Evolutionary conservation across 2,329 filamentous ascomycete genomes (phyloP), one percentile per base, ranked within the genome.

Genomic region (Fusarium tuaranense): DNA sequence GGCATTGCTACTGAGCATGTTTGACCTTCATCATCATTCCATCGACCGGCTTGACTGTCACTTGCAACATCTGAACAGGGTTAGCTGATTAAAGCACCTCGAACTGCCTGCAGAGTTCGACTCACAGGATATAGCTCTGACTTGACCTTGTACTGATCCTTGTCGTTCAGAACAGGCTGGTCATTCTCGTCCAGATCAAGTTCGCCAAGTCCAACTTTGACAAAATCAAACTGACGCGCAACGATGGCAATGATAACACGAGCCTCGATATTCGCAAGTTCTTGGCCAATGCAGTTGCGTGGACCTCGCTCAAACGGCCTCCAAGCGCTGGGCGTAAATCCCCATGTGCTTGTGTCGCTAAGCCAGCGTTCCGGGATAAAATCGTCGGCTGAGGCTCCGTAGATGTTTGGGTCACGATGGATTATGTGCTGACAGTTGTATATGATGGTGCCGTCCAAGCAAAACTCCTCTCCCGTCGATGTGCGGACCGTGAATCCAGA

Each of bases 401-500:
- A 59, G 34, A 59, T 7, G 16, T n/a, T 69, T 16, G 64, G 66
- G 65, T 84, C 81, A 34, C 80, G 78, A 44, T 86, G 84, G 55
- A 83, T 83, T 18, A 82, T 62, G n/a, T 68, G 74, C 7, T 78
- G 70, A 68, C 80, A 81, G 62, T 79, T 74, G 71, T 84, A 84
- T 16, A 86, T 61, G 20, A 85, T 68, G 51, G 80, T 62, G 3
- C 81, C 82, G 66, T 85, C 81, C 14, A 82, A 70, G 39, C 80
- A 79, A 12, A 78, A 46, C 10, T 78, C 72, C 25, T 65, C 48
- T 44, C 63, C 34, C 5, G 48, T 59, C 14, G 20, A 44, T 18
- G 48, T 44, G 12, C 38, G 38, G 12, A 65, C 48, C 8, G 51
- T 58, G 30, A 65, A 1, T 79, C 81, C 0, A 73, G 78, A 6